Conservation (phyloP, 169 alveolate genomes). For the Cryptosporidium sp. region DNA sequence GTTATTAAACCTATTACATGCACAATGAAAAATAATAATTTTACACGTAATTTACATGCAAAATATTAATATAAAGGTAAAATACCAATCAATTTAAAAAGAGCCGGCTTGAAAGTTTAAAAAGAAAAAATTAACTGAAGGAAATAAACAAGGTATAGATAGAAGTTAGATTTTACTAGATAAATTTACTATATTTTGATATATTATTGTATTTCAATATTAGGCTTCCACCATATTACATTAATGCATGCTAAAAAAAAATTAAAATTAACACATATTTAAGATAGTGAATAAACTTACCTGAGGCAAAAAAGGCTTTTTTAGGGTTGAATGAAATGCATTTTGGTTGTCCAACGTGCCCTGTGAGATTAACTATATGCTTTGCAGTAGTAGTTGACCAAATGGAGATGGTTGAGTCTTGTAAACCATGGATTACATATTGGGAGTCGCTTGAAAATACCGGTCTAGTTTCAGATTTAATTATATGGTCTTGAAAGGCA, state of each 20-base stretch:
- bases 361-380: constrained; percentile 17
- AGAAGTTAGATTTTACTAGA: neutral
- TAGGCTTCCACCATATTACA: constrained; percentile 68
- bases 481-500: neutral
- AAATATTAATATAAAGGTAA: too few relatives aligned
- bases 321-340: constrained; percentile 58
- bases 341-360: constrained; percentile 67
- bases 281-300: constrained; percentile 34
- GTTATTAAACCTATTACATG: neutral
- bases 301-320: constrained; percentile 73
- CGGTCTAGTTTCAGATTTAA: constrained; percentile 36
- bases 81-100: too few relatives aligned
- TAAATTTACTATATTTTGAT: neutral
- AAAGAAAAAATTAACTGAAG: neutral
- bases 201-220: constrained; percentile 6
- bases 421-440: constrained; percentile 40
- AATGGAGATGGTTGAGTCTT: constrained; percentile 18
- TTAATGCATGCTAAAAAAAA: constrained; percentile 44
- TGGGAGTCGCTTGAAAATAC: constrained; percentile 73
- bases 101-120: too few relatives aligned
- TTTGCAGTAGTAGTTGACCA: constrained; percentile 60
- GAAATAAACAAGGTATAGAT: neutral
- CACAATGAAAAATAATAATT: too few relatives aligned
- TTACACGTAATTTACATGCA: neutral
- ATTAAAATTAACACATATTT: neutral